Base-by-base conservation (phyloP, 2,329 filamentous ascomycete genomes). In the Penicillium sp. region DNA sequence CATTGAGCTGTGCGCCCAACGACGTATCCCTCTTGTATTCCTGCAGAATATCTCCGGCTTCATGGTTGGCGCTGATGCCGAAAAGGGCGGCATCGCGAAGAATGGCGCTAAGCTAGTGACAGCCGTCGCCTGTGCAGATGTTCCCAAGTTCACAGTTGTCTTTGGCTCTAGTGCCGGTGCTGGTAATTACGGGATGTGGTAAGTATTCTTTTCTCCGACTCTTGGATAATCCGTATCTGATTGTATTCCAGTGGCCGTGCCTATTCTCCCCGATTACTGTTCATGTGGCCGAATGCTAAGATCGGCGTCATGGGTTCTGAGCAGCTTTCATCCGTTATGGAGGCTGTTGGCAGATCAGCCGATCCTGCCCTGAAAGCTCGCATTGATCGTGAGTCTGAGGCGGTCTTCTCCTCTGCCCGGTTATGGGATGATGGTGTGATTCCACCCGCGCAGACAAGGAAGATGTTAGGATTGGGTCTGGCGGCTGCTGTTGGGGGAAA, bases 211-310 rank as follows among this genome's bases (percentile, higher is more conserved):
- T 27, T 20, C 28, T 16, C 18, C 18, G 3, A 22, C 24, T 26
- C 1, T 8, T 18, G 1, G 18, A 2, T 35, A 6, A 3, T 11
- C 6, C 31, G 13, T 35, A 16, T 34, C 49, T 48, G 23, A 56
- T n/a, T 24, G 7, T 40, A n/a, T 31, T 29, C 38, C 48, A 80
- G 89, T 65, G 93, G 93, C 18, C 80, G 93, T 41, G 91, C 93
- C 1, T 98, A 96, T 69, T 82, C 81, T n/a, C 91, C 91, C 0
- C 77, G 89, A 10, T 89, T 97, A 68, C 71, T 97, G 50, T 96
- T 89, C 83, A 94, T 91, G 77, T 98, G 93, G 93, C 93, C 93
- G 32, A 95, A 95, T 59, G 89, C 93, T n/a, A 86, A 87, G 64
- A 89, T 95, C 42, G 88, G 87, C 26, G 90, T 98, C 59, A 98